phyloP scores from a whole-genome alignment of 2,329 filamentous ascomycete species.

The Aspergillus candidus region DNA sequence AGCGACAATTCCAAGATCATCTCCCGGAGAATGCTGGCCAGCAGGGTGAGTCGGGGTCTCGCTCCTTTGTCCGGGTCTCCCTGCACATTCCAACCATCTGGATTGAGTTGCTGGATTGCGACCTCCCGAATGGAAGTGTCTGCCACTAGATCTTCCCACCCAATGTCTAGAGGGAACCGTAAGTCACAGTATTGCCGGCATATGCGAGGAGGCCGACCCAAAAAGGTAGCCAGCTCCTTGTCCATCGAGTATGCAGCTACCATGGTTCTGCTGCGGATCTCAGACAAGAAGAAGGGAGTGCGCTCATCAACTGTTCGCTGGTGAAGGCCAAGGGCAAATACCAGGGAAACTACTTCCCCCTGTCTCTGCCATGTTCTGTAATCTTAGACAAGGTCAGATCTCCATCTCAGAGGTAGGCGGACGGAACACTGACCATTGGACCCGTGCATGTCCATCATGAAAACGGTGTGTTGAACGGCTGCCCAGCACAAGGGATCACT shows the following conservation, averaged over 20 bases:
- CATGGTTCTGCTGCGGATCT: constrained; percentile 35
- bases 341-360: constrained; percentile 38
- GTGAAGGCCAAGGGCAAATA: constrained; percentile 43
- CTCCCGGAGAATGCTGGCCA: constrained; percentile 14
- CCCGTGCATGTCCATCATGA: constrained; percentile 11
- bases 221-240: constrained; percentile 42
- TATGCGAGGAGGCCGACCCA: constrained; percentile 43
- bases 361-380: constrained; percentile 40
- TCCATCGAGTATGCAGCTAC: constrained; percentile 38
- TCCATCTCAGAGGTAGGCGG: not conserved
- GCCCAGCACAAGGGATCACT: constrained; percentile 16
- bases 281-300: constrained; percentile 30
- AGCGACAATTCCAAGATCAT: constrained; percentile 17
- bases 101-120: constrained; percentile 10
- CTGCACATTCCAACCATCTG: constrained; percentile 19
- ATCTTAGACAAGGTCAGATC: constrained; percentile 20
- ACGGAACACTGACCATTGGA: constrained; percentile 8
- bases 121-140: constrained; percentile 8
- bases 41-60: constrained; percentile 5
- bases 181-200: constrained; percentile 31
- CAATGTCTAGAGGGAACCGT: constrained; percentile 16
- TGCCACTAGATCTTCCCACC: constrained; percentile 13
- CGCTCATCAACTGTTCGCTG: constrained; percentile 18
- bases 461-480: constrained; percentile 8
- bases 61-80: constrained; percentile 8